A percentile compares a stretch with the other conserved stretches of the same genome.
Conservation (phyloP, 2,329 filamentous ascomycete species). For the Cryphonectria naterciae region DNA sequence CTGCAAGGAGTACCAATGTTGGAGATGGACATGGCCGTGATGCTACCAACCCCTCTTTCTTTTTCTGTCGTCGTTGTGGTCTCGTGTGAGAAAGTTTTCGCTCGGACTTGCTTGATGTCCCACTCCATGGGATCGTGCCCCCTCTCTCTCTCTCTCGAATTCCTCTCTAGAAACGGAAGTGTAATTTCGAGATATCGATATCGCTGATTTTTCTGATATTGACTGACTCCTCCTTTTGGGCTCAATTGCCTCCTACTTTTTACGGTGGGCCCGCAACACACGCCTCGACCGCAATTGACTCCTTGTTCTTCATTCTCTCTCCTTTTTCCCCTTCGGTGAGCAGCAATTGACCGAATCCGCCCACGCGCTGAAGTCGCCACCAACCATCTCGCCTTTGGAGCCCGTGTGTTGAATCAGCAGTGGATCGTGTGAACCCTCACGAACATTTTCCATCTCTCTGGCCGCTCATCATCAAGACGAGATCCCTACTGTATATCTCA, state of each 20-base stretch:
- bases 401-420: not conserved
- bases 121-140: not conserved
- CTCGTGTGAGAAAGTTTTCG: not conserved
- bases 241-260: not conserved
- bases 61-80: not conserved
- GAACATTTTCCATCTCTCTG: not conserved
- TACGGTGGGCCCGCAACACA: not conserved
- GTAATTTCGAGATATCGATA: constrained; percentile 4
- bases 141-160: not conserved
- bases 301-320: not conserved
- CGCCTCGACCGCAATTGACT: not conserved
- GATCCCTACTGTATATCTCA: not conserved
- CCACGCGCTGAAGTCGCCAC: not conserved
- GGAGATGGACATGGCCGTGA: not conserved
- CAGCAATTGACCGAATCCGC: not conserved
- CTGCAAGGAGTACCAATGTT: not conserved
- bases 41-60: constrained; percentile 3
- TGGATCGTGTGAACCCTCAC: not conserved
- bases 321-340: not conserved
- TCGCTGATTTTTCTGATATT: not conserved
- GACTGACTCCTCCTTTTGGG: not conserved
- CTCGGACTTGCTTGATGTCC: not conserved
- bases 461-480: not conserved
- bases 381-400: not conserved
- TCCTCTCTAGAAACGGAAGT: not conserved